Evolutionary conservation across 2,329 filamentous ascomycete genomes (phyloP), one percentile per base, ranked within the genome.

Genomic region (Pyrenochaeta sp.): DNA sequence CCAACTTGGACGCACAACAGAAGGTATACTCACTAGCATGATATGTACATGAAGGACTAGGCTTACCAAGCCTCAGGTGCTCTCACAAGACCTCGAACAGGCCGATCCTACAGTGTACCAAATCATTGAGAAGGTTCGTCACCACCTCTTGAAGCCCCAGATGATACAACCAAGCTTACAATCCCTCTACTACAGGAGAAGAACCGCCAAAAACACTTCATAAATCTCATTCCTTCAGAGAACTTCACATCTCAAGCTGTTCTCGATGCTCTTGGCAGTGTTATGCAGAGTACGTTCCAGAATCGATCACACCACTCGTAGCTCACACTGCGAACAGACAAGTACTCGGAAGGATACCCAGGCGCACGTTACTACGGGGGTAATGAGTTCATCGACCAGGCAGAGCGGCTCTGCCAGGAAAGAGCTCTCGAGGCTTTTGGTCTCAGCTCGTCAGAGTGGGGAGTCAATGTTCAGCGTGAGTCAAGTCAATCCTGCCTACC

Each of bases 211-310:
- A 96, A 97, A 79, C 92, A 98, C 78, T 99, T 97, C 73, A 97
- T 99, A 81, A 98, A 98, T 75, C 89, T 99, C 77, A 99, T 99
- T 73, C 94, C 95, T 74, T 98, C 95, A 51, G 95, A 99, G 84
- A 99, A 99, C 85, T 93, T 99, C 81, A 99, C 95, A 54, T 99
- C 95, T 60, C 92, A 93, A 70, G 93, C 95, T 72, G 95, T 99
- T 73, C 97, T 97, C 82, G 93, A 99, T 82, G 95, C 95, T 56
- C 88, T 99, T 64, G 95, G 95, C 73, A 78, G 75, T 66, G 73
- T 77, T 6, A 78, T 78, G 75, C 75, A 78, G 55, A 78, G 75
- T 78, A 74, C 18, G 71, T 60, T 47, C 23, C n/a, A 23, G 32
- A 18, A 89, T 54, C 90, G 90, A 78, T 95, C 43, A 31, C 42